Evolutionary conservation across 148 eudicot genomes (phyloP), one percentile per base, ranked within the genome.

Genomic region (Amaranthus palmeri): DNA sequence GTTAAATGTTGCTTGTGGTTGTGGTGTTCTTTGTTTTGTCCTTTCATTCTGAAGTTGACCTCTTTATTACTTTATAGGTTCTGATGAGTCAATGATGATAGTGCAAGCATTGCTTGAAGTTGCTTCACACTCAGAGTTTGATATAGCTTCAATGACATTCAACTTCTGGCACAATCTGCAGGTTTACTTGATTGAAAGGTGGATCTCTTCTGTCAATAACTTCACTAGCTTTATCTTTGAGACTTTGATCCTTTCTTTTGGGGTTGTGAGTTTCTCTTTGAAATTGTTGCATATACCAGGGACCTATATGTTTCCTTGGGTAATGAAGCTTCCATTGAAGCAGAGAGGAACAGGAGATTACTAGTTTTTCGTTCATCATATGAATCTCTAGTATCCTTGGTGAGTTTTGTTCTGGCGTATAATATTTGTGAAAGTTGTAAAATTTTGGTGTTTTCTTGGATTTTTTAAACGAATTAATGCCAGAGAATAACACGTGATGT

Each of bases 131-230:
- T 90, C 90, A 69, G 99, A 95, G 78, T 95, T 82, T 77, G 99
- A 95, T 82, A 95, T 95, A 75, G 97, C 97, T 83, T 95, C 97
- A 66, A 95, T 95, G 99, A 95, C 99, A 18, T 95, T 95, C 67
- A 95, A 92, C 79, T 95, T 95, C 80, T 95, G 99, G 99, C 99
- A 95, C 84, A 89, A 81, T 82, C 89, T 95, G 81, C 99, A 95
- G 79, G 80, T 95, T 72, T 76, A 80, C 70, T 86, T 95, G 84
- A 79, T 78, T 67, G 97, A 95, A 84, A 90, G 93, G 99, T 95
- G 66, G 61, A 65, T 64, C 25, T 52, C 69, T 71, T 67, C 46
- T 54, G 42, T 57, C 46, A 10, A 8, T 9, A 62, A 45, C 51
- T 36, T 48, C 11, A 46, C 47, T 48, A 65, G 68, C 43, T 58